phyloP scores from a whole-genome alignment of 208 protist genomes.

The Leishmania amazonensis region DNA sequence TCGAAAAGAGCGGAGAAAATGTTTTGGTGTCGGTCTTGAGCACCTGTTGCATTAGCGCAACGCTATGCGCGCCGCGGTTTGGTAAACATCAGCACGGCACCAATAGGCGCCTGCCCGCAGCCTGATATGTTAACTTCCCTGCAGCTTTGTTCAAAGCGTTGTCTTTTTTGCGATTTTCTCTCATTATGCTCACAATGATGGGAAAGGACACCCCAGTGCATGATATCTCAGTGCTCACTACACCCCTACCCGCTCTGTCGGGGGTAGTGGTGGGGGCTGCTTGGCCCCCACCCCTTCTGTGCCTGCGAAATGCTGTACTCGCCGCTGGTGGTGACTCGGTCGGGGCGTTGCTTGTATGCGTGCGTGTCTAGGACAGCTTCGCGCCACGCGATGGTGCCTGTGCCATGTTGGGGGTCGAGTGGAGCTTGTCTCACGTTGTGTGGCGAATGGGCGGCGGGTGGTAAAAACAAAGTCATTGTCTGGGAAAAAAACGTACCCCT shows the following conservation, averaged over 20 bases:
- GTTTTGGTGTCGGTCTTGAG: too few relatives aligned
- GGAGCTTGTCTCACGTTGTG: not conserved
- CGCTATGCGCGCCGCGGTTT: too few relatives aligned
- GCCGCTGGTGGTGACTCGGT: not conserved
- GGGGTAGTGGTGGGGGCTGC: too few relatives aligned
- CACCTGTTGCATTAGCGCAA: too few relatives aligned
- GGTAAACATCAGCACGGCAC: too few relatives aligned
- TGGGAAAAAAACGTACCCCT: constrained; percentile 49
- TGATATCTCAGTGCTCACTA: not conserved
- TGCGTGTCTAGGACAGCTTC: not conserved
- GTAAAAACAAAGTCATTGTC: not conserved
- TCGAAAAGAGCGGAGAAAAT: not conserved
- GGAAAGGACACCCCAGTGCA: too few relatives aligned
- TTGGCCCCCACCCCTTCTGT: not conserved
- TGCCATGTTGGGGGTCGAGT: not conserved
- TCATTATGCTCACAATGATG: too few relatives aligned
- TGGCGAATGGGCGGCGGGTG: not conserved
- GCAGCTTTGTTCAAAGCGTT: too few relatives aligned
- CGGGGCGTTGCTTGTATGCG: not conserved
- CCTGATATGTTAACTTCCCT: too few relatives aligned
- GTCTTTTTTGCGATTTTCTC: too few relatives aligned
- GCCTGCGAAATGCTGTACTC: not conserved
- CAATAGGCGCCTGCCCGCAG: too few relatives aligned
- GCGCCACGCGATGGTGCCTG: not conserved
- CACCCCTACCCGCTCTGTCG: not conserved